A percentile compares a stretch with the other conserved stretches of the same genome.
These are phyloP conservation scores for Vitis hybrid DNA, from an alignment of 177 flowering plant species.

Conservation along the genomic window DNA sequence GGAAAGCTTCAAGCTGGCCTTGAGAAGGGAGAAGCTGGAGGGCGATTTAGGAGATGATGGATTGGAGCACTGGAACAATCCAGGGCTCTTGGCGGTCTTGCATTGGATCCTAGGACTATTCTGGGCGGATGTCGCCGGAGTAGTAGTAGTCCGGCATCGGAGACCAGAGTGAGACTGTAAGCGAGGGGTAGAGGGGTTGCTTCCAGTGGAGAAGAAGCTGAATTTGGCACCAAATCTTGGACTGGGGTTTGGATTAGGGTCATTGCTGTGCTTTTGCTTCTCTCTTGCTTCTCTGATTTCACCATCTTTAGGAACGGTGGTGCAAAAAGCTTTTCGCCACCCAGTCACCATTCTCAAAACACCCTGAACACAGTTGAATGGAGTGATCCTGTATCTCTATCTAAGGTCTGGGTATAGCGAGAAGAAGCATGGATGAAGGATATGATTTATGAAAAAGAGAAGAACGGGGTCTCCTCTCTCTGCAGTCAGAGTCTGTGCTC, in stretches of 20 bases:
- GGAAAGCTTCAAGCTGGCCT: constrained; percentile 49
- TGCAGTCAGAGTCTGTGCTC: too few species aligned
- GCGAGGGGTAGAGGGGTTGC: constrained; percentile 65
- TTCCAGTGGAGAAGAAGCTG: constrained; percentile 43
- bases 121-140: constrained; percentile 19
- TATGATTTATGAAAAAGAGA: too few species aligned
- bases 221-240: constrained; percentile 49
- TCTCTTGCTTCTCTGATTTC: constrained; percentile 17
- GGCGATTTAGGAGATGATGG: constrained; percentile 83
- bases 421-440: background rate
- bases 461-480: too few species aligned
- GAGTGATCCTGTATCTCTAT: background rate
- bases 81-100: constrained; percentile 45
- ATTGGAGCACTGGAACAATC: constrained; percentile 38
- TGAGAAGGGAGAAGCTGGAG: constrained; percentile 69
- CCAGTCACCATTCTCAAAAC: constrained; percentile 43
- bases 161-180: constrained; percentile 43
- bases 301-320: constrained; percentile 42
- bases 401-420: background rate
- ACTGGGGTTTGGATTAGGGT: constrained; percentile 20
- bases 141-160: constrained; percentile 39
- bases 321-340: constrained; percentile 71
- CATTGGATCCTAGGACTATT: constrained; percentile 43
- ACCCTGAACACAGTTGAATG: background rate
- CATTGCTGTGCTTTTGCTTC: constrained; percentile 12